Percentiles rank a stretch among this genome's conserved stretches.
Evolutionary conservation across 2,329 filamentous ascomycete genomes (phyloP).

Genomic region (Ophiocordyceps camponoti-saundersi): DNA sequence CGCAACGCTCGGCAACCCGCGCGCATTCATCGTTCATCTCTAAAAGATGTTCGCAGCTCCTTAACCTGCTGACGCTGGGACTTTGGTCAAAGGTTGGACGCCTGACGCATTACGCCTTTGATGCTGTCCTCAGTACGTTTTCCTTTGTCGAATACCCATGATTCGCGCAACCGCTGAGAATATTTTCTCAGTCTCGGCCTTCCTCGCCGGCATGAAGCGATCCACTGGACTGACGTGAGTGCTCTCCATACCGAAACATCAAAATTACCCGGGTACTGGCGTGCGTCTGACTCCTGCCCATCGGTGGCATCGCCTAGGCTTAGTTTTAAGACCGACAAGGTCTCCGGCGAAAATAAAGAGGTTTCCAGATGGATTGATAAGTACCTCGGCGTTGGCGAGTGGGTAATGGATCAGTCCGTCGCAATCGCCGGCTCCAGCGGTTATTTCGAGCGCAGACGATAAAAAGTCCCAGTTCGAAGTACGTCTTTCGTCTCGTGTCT

Average conservation of each 20-base stretch:
- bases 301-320: slow-evolving; percentile 27
- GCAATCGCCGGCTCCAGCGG: slow-evolving; percentile 75
- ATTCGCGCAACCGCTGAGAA: background rate
- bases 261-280: background rate
- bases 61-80: slow-evolving; percentile 52
- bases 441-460: slow-evolving; percentile 85
- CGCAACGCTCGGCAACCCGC: background rate
- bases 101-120: slow-evolving; percentile 87
- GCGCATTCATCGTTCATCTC: slow-evolving; percentile 1
- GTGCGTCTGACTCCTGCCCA: slow-evolving; percentile 12
- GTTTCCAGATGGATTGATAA: slow-evolving; percentile 79
- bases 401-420: slow-evolving; percentile 95
- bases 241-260: slow-evolving; percentile 3
- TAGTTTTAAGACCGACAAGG: slow-evolving; percentile 76
- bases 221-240: slow-evolving; percentile 96
- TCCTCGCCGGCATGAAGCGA: slow-evolving; percentile 91
- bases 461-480: slow-evolving; percentile 9
- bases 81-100: slow-evolving; percentile 71
- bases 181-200: slow-evolving; percentile 60
- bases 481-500: background rate
- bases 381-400: slow-evolving; percentile 89
- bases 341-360: slow-evolving; percentile 65
- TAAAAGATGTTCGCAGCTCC: slow-evolving; percentile 28
- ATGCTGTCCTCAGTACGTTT: slow-evolving; percentile 72
- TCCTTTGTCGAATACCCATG: background rate